These are phyloP conservation scores for Candida sithepensis DNA, from an alignment of 805 yeast genomes.

Conservation along the genomic window DNA sequence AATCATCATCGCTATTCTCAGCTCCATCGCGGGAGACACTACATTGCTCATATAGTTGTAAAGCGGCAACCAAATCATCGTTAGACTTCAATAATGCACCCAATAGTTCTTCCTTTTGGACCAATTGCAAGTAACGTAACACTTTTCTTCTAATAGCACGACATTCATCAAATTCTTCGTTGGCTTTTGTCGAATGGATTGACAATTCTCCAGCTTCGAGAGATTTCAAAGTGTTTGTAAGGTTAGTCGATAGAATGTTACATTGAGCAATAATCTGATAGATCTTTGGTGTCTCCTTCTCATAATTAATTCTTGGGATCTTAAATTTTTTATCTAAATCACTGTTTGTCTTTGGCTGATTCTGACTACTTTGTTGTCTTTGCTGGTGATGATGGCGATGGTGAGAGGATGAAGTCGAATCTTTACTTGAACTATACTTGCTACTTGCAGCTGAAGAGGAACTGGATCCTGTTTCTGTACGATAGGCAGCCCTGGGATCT, in stretches of 20 bases:
- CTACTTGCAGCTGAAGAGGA: slow-evolving; percentile 2
- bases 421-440: not conserved
- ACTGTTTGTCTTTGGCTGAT: slow-evolving; percentile 23
- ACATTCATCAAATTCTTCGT: slow-evolving; percentile 69
- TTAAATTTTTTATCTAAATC: slow-evolving; percentile 47
- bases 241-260: slow-evolving; percentile 65
- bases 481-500: slow-evolving; percentile 2
- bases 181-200: slow-evolving; percentile 57
- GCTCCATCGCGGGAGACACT: slow-evolving; percentile 42
- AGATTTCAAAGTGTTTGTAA: slow-evolving; percentile 53
- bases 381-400: not conserved
- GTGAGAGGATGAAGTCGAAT: not conserved
- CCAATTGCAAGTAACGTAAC: slow-evolving; percentile 76
- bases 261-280: slow-evolving; percentile 68
- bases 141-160: slow-evolving; percentile 73
- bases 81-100: slow-evolving; percentile 89
- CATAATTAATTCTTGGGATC: slow-evolving; percentile 67
- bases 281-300: slow-evolving; percentile 71
- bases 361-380: no score
- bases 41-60: slow-evolving; percentile 63
- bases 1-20: slow-evolving; percentile 31
- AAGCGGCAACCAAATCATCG: slow-evolving; percentile 77
- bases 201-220: slow-evolving; percentile 50
- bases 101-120: slow-evolving; percentile 78
- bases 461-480: slow-evolving; percentile 9